These are phyloP conservation scores for Volvox reticuliferus DNA, from an alignment of 139 green algal species.

Conservation along the genomic window DNA sequence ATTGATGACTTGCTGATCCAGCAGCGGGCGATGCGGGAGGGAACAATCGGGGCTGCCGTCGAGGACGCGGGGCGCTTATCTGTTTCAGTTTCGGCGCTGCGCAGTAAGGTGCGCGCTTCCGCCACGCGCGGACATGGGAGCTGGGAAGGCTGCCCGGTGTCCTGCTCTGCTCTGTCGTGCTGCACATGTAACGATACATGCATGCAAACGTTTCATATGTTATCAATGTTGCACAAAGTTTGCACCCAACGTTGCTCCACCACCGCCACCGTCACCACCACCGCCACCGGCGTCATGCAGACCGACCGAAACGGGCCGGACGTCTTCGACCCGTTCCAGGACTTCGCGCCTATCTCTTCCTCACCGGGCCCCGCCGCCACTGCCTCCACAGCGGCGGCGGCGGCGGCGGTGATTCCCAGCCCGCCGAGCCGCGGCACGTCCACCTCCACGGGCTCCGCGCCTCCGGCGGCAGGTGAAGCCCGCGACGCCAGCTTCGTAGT, in stretches of 20 bases:
- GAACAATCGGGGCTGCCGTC: not conserved
- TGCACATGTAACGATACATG: too few species aligned
- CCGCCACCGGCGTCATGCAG: not conserved
- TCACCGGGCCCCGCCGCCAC: not conserved
- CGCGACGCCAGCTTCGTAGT: not conserved
- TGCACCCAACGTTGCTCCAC: not conserved
- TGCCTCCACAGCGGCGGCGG: not conserved
- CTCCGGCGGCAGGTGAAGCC: not conserved
- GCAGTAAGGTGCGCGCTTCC: not conserved
- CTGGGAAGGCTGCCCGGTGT: not conserved
- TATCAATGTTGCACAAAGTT: too few species aligned
- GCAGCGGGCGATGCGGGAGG: conserved; percentile 26
- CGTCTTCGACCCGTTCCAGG: not conserved
- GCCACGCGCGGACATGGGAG: not conserved
- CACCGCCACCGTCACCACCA: not conserved
- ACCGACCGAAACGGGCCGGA: not conserved
- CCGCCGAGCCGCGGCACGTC: not conserved
- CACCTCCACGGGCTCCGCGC: not conserved
- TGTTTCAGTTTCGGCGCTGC: not conserved
- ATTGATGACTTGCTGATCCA: conserved; percentile 20
- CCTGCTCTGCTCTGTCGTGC: not conserved
- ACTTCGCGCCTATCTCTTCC: not conserved
- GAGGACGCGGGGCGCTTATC: not conserved
- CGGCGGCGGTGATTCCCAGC: not conserved
- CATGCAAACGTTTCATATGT: too few species aligned